These are phyloP conservation scores for Herpotrichia juniperi DNA, from an alignment of 2,329 filamentous ascomycete species.

Conservation along the genomic window DNA sequence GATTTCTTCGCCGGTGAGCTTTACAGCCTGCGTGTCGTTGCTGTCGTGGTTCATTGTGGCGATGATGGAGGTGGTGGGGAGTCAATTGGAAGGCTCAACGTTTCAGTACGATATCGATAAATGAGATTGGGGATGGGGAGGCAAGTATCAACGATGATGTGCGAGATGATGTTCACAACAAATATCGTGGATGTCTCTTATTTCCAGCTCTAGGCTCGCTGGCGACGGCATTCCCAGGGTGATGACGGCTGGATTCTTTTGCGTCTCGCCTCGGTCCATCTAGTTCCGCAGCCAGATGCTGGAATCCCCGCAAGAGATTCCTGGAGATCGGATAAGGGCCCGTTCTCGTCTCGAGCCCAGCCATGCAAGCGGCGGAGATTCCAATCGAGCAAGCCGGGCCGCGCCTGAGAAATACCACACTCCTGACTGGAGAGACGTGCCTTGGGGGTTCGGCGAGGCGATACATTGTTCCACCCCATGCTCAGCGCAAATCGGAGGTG, in stretches of 20 bases:
- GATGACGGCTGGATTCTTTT: constrained; percentile 31
- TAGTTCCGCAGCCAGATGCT: constrained; percentile 25
- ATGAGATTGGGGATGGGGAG: constrained; percentile 2
- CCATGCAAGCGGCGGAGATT: constrained; percentile 6
- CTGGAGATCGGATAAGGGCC: constrained; percentile 7
- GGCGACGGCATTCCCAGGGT: constrained; percentile 34
- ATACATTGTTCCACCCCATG: no score
- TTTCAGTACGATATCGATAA: no score
- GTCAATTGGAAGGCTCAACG: constrained; percentile 1
- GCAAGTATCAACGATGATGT: background rate
- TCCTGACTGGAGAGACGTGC: no score
- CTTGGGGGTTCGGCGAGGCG: no score
- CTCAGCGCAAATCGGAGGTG: background rate
- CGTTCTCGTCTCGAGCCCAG: background rate
- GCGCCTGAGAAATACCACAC: no score
- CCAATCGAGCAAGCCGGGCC: constrained; percentile 21
- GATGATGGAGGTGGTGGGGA: constrained; percentile 8
- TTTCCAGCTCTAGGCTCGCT: constrained; percentile 25
- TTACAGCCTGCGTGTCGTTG: constrained; percentile 48
- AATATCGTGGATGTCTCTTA: constrained; percentile 14
- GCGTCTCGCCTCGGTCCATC: constrained; percentile 35
- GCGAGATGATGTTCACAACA: background rate
- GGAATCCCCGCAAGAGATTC: no score
- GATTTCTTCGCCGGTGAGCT: constrained; percentile 56
- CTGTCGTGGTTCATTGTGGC: constrained; percentile 52